A percentile compares a stretch with the other conserved stretches of the same genome.
These are phyloP conservation scores for Bassia scoparia DNA, from an alignment of 148 eudicot genomes.

Conservation along the genomic window DNA sequence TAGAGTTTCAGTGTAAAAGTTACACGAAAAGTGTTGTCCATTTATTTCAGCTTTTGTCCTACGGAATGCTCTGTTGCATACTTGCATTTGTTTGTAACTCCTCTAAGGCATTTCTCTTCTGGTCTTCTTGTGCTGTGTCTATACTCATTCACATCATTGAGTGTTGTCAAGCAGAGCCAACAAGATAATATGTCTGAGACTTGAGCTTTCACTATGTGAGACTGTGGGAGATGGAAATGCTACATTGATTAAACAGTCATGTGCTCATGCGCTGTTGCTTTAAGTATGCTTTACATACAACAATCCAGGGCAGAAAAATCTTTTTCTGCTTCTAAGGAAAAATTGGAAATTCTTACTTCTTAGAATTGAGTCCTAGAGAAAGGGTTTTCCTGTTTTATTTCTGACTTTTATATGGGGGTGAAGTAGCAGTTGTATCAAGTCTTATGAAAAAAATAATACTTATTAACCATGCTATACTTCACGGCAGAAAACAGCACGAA, in stretches of 20 bases:
- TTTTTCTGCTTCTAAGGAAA: neutral
- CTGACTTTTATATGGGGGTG: neutral
- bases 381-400: neutral
- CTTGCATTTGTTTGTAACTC: neutral
- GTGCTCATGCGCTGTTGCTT: neutral
- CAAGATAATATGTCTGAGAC: neutral
- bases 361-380: neutral
- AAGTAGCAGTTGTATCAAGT: neutral
- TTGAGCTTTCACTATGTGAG: neutral
- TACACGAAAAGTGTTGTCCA: neutral
- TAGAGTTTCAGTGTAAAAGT: neutral
- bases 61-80: no score
- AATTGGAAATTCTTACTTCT: neutral
- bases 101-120: neutral
- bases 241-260: neutral
- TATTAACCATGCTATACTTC: neutral
- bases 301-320: neutral
- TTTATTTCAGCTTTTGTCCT: neutral
- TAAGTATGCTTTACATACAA: neutral
- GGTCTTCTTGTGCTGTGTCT: neutral
- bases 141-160: neutral
- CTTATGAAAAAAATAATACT: neutral
- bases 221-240: neutral
- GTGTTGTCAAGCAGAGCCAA: neutral
- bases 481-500: slow-evolving; percentile 39